A percentile compares a stretch with the other conserved stretches of the same genome.
Conservation (phyloP, 768 basidiomycete genomes). For the Crassisporium funariophilum region DNA sequence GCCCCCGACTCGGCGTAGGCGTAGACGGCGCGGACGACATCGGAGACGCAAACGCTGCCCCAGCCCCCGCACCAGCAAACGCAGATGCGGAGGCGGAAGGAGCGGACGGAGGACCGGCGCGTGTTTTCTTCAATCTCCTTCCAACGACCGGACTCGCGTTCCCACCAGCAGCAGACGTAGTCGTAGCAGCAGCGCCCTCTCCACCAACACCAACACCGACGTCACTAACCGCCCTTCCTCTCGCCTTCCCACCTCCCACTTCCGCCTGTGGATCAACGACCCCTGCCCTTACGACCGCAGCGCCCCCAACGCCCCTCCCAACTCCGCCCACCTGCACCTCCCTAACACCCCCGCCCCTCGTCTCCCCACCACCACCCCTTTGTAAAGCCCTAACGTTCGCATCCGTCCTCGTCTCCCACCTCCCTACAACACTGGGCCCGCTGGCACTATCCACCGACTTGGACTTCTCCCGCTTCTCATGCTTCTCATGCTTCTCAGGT, state of each 20-base stretch:
- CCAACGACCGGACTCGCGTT: conserved; percentile 1
- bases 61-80: background rate
- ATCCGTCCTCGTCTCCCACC: conserved; percentile 28
- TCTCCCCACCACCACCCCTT: conserved; percentile 20
- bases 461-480: too few relatives aligned
- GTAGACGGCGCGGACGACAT: conserved; percentile 2
- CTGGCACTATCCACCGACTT: conserved; percentile 11
- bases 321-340: background rate
- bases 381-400: conserved; percentile 23
- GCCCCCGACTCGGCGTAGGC: background rate
- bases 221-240: conserved; percentile 18
- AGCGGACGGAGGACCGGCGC: conserved; percentile 2
- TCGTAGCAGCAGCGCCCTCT: background rate
- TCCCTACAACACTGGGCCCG: conserved; percentile 3
- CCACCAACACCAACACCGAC: conserved; percentile 2
- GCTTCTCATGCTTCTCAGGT: too few relatives aligned
- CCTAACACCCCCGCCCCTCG: conserved; percentile 1
- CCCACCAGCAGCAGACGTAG: background rate
- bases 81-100: background rate
- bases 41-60: conserved; percentile 7
- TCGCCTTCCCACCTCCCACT: background rate
- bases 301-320: conserved; percentile 14
- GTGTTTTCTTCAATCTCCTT: conserved; percentile 21
- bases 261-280: conserved; percentile 8
- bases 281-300: conserved; percentile 11